Evolutionary conservation across 2,329 filamentous ascomycete species (phyloP), one percentile per base, ranked within the genome.

Genomic region (Knufia fluminis): DNA sequence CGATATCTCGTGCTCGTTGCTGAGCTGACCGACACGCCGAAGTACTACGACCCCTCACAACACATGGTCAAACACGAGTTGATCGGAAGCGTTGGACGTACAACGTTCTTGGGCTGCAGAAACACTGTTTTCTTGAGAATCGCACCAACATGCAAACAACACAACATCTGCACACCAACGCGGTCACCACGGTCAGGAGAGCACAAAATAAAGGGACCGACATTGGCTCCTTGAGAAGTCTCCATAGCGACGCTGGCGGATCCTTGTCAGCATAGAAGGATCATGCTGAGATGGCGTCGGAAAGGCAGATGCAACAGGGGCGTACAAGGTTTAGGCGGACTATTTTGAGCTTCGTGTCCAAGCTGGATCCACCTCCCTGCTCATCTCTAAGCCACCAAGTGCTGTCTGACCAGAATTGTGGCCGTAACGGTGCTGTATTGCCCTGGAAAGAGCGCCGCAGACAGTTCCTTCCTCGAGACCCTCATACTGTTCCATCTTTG

Each of bases 241-340:
- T 48, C 45, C 45, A 48, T 48, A 48, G 45, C 45, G 35, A 48
- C 35, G 23, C 45, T 38, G 40, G 28, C 26, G 6, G 4, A 38
- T n/a, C 35, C 35, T 20, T n/a, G 17, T 7, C 35, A 16, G 35
- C 35, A 6, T 17, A 24, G 38, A 7, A 41, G 38, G 38, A 41
- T 8, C 9, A 7, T 17, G 9, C n/a, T 24, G 16, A 10, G 8
- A 4, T 14, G 24, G 41, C 20, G 9, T 31, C 23, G 17, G 14
- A 8, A 31, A 32, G 41, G 12, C 17, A 28, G 12, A 6, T 6
- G 6, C 26, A 12, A 12, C 26, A 28, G 26, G 26, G 26, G 12
- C 12, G 26, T 28, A 12, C 26, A 28, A 28, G 26, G 26, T 45
- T n/a, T 10, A 26, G 17, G 17, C 3, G 12, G 28, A n/a, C 22